Base-by-base conservation (phyloP, 2,329 filamentous ascomycete species). In the Hysterium pulicare region DNA sequence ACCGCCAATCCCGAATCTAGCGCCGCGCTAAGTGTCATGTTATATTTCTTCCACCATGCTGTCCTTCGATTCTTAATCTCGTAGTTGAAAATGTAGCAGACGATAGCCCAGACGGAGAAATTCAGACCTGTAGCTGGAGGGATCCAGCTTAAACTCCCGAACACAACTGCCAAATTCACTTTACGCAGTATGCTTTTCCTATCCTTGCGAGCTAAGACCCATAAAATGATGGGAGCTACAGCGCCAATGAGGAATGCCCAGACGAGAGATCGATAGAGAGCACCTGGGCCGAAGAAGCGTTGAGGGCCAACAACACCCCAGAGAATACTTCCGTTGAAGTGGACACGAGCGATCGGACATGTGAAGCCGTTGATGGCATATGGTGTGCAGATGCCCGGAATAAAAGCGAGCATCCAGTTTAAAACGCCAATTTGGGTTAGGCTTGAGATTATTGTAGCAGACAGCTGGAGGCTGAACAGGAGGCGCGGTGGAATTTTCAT, bases 41-140 rank as follows among this genome's bases (percentile, higher is more conserved):
- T 91, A 64, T 94, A 94, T 67, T 94, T 93, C 36, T 81, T 82
- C 89, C 89, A 94, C 89, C 89, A 95, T 1, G 80, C 82, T 22
- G 74, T 75, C 20, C 81, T 84, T 17, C 84, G 75, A 26, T 79
- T 79, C 60, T 83, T 82, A 57, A 94, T 77, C 46, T 84, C 66
- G 61, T 84, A 83, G 64, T 94, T 94, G 75, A 95, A 95, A 33
- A 88, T 54, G 65, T 85, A 94, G 70, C 87, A 93, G 11, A 94
- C 86, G 6, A 93, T 69, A 0, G 84, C 86, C 87, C 89, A 94
- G 33, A 91, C 85, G 2, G 83, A 87, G 61, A 93, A 95, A 65
- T 95, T 95, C 50, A 95, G 81, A 0, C 88, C 88, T 0, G 67
- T 77, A 2, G 89, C 89, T 0, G 89, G 89, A 1, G 89, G 89